Conservation (phyloP, 1,284 basidiomycete genomes). For the Cutaneotrichosporon spelunceum region DNA sequence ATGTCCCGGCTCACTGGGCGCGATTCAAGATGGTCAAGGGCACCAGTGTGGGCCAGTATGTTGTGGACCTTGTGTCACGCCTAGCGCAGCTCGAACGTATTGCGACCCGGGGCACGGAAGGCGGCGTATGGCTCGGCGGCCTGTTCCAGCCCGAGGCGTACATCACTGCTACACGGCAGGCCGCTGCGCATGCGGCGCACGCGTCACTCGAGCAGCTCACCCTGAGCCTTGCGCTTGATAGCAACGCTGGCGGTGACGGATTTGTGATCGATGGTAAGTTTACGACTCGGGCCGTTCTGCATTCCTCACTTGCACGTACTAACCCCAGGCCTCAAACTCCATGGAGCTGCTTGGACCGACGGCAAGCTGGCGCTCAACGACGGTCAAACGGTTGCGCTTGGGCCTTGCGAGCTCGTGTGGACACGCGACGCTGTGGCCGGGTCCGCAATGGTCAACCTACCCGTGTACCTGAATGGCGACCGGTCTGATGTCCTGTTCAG, state of each 20-base stretch:
- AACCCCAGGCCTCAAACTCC: slow-evolving; percentile 71
- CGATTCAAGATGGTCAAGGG: slow-evolving; percentile 79
- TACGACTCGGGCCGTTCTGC: not conserved
- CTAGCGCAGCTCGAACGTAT: slow-evolving; percentile 76
- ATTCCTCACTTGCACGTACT: not conserved
- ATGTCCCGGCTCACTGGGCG: slow-evolving; percentile 81
- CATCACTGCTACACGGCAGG: slow-evolving; percentile 87
- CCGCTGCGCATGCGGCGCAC: slow-evolving; percentile 81
- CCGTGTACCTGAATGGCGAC: slow-evolving; percentile 88
- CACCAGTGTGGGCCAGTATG: slow-evolving; percentile 78
- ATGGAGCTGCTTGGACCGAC: slow-evolving; percentile 73
- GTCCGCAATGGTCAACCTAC: slow-evolving; percentile 63
- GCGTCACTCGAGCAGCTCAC: slow-evolving; percentile 88
- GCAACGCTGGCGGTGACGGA: slow-evolving; percentile 63
- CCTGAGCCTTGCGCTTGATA: slow-evolving; percentile 73
- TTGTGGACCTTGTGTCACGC: slow-evolving; percentile 73
- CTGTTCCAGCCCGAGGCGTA: slow-evolving; percentile 95
- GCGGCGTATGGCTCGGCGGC: slow-evolving; percentile 77
- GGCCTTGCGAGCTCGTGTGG: slow-evolving; percentile 79
- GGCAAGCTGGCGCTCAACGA: slow-evolving; percentile 72
- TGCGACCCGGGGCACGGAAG: slow-evolving; percentile 55
- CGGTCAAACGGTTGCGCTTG: slow-evolving; percentile 70
- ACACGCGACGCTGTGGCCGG: slow-evolving; percentile 56
- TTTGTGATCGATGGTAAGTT: slow-evolving; percentile 79
- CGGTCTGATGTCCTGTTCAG: slow-evolving; percentile 85